A percentile compares a stretch with the other conserved stretches of the same genome.
Conservation (phyloP, 345 rosid species). For the Trapa incisa region DNA sequence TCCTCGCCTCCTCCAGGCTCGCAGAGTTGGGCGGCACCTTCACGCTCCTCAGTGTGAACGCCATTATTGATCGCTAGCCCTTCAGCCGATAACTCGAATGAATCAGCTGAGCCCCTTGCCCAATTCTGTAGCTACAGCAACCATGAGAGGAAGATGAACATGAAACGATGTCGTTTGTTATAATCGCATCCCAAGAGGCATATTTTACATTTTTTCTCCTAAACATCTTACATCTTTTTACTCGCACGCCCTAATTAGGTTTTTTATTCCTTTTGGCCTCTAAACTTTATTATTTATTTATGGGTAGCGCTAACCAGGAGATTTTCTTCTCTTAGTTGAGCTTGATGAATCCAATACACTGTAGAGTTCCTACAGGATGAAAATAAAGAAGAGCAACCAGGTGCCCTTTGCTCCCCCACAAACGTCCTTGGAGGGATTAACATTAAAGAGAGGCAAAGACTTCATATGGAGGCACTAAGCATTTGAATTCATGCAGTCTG, state of each 20-base stretch:
- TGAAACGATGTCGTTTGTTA: neutral
- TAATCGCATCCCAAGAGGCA: neutral
- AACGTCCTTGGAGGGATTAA: too few species aligned
- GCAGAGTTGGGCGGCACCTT: slow-evolving; percentile 82
- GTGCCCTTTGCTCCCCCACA: too few species aligned
- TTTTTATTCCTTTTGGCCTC: neutral
- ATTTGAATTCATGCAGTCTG: too few species aligned
- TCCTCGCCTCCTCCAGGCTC: slow-evolving; percentile 68
- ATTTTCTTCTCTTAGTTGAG: neutral
- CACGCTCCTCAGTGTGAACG: slow-evolving; percentile 47
- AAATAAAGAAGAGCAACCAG: too few species aligned
- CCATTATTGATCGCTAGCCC: slow-evolving; percentile 15
- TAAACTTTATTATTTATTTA: neutral
- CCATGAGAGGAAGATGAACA: neutral
- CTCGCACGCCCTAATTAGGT: neutral
- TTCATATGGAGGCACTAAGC: too few species aligned
- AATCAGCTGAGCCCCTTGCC: neutral
- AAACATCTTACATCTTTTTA: too few species aligned
- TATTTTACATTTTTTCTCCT: neutral
- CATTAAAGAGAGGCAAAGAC: too few species aligned
- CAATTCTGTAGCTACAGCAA: neutral
- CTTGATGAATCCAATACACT: neutral
- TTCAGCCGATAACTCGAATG: neutral
- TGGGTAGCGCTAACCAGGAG: too few species aligned
- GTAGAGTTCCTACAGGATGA: neutral